Percentiles rank a stretch among this genome's conserved stretches.
phyloP scores from a whole-genome alignment of 2,329 filamentous ascomycete genomes.

The Juglanconis juglandina region DNA sequence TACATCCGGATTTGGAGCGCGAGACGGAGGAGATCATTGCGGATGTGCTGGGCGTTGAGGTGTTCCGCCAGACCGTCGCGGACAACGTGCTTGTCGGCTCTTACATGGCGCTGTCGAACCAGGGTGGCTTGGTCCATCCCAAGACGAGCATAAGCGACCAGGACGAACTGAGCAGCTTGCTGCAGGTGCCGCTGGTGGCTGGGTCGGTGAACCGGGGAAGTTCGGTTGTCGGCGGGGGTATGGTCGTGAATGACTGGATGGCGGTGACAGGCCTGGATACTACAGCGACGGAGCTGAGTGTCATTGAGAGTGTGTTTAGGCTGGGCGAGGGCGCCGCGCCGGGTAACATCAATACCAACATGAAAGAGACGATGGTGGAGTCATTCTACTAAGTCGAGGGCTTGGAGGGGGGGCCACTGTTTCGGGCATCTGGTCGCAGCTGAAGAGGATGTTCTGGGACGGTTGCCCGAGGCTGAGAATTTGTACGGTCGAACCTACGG shows the following conservation, averaged over 20 bases:
- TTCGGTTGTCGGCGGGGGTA: constrained; percentile 91
- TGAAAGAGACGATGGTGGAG: constrained; percentile 99
- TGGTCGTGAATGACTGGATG: constrained; percentile 98
- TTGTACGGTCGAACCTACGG: background rate
- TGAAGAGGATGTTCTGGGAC: background rate
- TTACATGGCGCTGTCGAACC: constrained; percentile 95
- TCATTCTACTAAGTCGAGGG: constrained; percentile 76
- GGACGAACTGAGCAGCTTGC: constrained; percentile 88
- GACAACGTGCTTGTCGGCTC: constrained; percentile 95
- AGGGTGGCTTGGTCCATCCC: constrained; percentile 93
- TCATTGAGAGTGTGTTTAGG: constrained; percentile 93
- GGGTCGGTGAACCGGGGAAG: constrained; percentile 91
- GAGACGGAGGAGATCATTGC: constrained; percentile 99
- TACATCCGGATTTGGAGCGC: constrained; percentile 93
- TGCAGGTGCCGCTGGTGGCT: constrained; percentile 94
- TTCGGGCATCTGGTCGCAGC: too few relatives aligned
- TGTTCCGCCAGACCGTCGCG: constrained; percentile 90
- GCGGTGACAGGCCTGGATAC: constrained; percentile 91
- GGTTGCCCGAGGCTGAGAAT: background rate
- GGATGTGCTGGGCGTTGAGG: constrained; percentile 85
- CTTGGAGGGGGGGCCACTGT: background rate
- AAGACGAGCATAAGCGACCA: constrained; percentile 97
- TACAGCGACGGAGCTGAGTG: constrained; percentile 94
- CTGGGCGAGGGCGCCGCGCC: constrained; percentile 82
- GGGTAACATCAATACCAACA: constrained; percentile 71